phyloP scores from a whole-genome alignment of 352 stramenopile species.

The Plasmopara muralis region DNA sequence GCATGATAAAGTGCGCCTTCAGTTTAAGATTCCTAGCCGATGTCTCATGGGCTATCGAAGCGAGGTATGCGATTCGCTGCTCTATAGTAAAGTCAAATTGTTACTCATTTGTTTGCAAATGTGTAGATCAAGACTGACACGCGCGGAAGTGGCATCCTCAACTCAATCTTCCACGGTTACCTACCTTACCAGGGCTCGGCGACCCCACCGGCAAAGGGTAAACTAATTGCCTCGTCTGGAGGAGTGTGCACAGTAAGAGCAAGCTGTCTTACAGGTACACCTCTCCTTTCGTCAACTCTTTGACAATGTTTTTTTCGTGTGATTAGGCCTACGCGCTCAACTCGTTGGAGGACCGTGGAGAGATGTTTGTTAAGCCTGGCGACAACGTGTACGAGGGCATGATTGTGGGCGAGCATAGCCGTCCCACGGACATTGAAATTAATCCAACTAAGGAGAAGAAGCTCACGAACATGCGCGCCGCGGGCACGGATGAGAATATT shows the following conservation, averaged over 20 bases:
- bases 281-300: not conserved
- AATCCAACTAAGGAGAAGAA: slow-evolving; percentile 98
- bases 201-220: slow-evolving; percentile 74
- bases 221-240: slow-evolving; percentile 73
- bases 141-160: slow-evolving; percentile 93
- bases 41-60: slow-evolving; percentile 96
- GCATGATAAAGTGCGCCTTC: slow-evolving; percentile 89
- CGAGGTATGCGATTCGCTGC: slow-evolving; percentile 35
- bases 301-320: slow-evolving; percentile 1
- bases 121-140: slow-evolving; percentile 92
- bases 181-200: slow-evolving; percentile 67
- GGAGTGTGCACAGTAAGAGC: slow-evolving; percentile 50
- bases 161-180: slow-evolving; percentile 97
- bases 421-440: slow-evolving; percentile 93
- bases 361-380: slow-evolving; percentile 94
- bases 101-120: slow-evolving; percentile 7
- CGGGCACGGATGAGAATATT: slow-evolving; percentile 94
- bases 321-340: slow-evolving; percentile 88
- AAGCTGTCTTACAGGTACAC: not conserved
- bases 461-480: slow-evolving; percentile 94
- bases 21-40: slow-evolving; percentile 94
- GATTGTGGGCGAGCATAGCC: slow-evolving; percentile 97
- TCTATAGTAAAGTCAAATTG: not conserved
- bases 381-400: slow-evolving; percentile 96
- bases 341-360: slow-evolving; percentile 88